Percentiles rank a stretch among this genome's conserved stretches.
Evolutionary conservation across 495 filamentous ascomycete species (phyloP).

Genomic region (Hypoxylon lienhwacheense): DNA sequence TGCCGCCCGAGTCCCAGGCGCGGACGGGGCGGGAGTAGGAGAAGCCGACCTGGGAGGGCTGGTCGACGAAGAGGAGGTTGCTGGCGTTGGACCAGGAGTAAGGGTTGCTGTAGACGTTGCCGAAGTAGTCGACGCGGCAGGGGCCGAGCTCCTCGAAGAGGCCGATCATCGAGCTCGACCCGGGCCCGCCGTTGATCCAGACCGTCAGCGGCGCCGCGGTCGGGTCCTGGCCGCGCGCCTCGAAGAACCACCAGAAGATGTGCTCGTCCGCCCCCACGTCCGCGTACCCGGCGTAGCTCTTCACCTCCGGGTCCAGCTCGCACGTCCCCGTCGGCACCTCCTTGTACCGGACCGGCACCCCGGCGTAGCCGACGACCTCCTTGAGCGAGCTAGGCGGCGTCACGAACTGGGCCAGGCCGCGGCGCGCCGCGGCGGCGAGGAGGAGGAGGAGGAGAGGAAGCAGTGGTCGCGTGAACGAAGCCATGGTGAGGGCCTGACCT

Average conservation of each 20-base stretch:
- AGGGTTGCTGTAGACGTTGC: conserved; percentile 55
- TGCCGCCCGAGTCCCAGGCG: conserved; percentile 45
- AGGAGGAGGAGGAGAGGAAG: no score
- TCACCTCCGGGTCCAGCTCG: conserved; percentile 64
- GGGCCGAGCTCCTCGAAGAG: conserved; percentile 65
- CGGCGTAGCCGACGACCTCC: conserved; percentile 53
- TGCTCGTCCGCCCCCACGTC: conserved; percentile 63
- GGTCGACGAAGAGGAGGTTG: conserved; percentile 65
- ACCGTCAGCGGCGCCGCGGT: conserved; percentile 59
- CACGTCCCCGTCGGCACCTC: conserved; percentile 65
- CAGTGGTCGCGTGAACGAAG: conserved; percentile 29
- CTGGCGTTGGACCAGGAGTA: conserved; percentile 61
- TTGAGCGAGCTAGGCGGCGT: conserved; percentile 58
- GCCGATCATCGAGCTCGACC: conserved; percentile 63
- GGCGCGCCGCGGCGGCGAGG: conserved; percentile 28
- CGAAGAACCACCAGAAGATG: conserved; percentile 71
- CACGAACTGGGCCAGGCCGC: conserved; percentile 58
- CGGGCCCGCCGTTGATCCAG: conserved; percentile 65
- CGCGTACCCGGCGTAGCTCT: conserved; percentile 67
- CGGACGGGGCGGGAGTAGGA: conserved; percentile 60
- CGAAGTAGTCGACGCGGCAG: conserved; percentile 57
- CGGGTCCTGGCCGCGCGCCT: conserved; percentile 58
- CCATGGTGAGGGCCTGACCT: conserved; percentile 30
- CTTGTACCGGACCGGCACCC: conserved; percentile 61
- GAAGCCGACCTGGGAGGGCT: conserved; percentile 62